A percentile compares a stretch with the other conserved stretches of the same genome.
phyloP scores from a whole-genome alignment of 371 early-diverging fungal species.

The Mortierella sp. region DNA sequence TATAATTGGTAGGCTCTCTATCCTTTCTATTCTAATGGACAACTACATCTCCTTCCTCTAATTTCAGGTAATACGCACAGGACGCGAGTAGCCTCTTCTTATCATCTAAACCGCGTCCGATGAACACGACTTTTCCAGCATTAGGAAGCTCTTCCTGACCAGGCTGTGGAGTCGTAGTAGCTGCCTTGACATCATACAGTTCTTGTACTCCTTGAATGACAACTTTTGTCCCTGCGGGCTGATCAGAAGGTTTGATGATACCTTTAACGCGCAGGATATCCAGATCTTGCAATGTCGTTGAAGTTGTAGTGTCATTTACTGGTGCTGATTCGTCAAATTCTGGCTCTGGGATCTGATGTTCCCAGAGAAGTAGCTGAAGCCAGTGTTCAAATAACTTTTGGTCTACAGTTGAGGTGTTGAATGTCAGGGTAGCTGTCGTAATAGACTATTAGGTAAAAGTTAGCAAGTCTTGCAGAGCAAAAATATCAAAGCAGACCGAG shows the following conservation, averaged over 20 bases:
- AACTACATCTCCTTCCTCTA: slow-evolving; percentile 15
- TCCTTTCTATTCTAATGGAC: slow-evolving; percentile 8
- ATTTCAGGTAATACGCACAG: slow-evolving; percentile 25
- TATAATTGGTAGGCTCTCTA: too few relatives aligned
- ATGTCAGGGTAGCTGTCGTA: slow-evolving; percentile 62
- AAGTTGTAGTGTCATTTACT: slow-evolving; percentile 8
- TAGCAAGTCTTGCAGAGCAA: not conserved
- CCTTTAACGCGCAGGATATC: slow-evolving; percentile 90
- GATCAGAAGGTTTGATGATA: slow-evolving; percentile 67
- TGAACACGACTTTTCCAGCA: slow-evolving; percentile 50
- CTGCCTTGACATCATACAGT: slow-evolving; percentile 86
- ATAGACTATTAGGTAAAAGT: slow-evolving; percentile 57
- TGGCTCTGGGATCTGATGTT: slow-evolving; percentile 68
- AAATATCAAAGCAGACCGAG: not conserved
- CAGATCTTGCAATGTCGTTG: slow-evolving; percentile 27
- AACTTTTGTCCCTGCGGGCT: slow-evolving; percentile 59
- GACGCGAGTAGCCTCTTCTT: slow-evolving; percentile 23
- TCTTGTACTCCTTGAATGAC: slow-evolving; percentile 95
- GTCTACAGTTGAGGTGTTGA: slow-evolving; percentile 45
- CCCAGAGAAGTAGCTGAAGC: slow-evolving; percentile 95
- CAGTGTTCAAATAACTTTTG: slow-evolving; percentile 77
- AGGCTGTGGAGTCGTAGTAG: not conserved
- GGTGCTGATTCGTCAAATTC: slow-evolving; percentile 3
- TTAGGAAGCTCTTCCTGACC: slow-evolving; percentile 18
- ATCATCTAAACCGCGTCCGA: slow-evolving; percentile 52